Percentiles rank a stretch among this genome's conserved stretches.
phyloP scores from a whole-genome alignment of 2,329 filamentous ascomycete genomes.

The Epichloe amarillans region DNA sequence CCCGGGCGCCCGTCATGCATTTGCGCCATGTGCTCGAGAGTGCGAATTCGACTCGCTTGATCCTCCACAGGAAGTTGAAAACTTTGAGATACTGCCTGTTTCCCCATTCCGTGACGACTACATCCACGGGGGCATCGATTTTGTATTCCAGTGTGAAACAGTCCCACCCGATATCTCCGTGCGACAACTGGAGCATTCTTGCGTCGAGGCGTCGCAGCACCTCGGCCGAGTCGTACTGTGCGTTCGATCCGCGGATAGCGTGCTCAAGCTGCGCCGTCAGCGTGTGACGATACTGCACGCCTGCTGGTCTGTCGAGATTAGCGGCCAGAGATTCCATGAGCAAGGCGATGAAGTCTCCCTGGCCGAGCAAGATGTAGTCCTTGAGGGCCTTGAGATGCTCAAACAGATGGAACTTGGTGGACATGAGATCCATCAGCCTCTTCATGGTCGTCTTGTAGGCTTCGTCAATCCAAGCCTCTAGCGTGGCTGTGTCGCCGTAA shows the following conservation, averaged over 20 bases:
- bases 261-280: constrained; percentile 96
- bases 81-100: constrained; percentile 96
- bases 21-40: constrained; percentile 84
- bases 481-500: constrained; percentile 83
- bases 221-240: constrained; percentile 86
- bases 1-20: constrained; percentile 91
- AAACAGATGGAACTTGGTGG: constrained; percentile 86
- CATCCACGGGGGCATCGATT: constrained; percentile 89
- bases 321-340: constrained; percentile 92
- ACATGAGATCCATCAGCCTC: constrained; percentile 84
- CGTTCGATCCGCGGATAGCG: constrained; percentile 91
- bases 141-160: constrained; percentile 99
- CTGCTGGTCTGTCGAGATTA: constrained; percentile 89
- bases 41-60: constrained; percentile 94
- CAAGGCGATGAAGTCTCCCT: constrained; percentile 92
- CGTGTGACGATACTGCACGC: constrained; percentile 90
- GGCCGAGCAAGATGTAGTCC: constrained; percentile 84
- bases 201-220: constrained; percentile 85
- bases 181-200: constrained; percentile 93
- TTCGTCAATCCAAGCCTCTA: constrained; percentile 89
- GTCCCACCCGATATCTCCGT: constrained; percentile 97
- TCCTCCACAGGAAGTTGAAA: constrained; percentile 97
- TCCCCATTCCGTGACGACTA: constrained; percentile 92
- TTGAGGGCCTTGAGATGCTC: constrained; percentile 86
- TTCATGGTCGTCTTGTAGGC: constrained; percentile 98